Percentiles rank a stretch among this genome's conserved stretches.
Evolutionary conservation across 2,329 filamentous ascomycete species (phyloP).

Genomic region (Fusarium sp.): DNA sequence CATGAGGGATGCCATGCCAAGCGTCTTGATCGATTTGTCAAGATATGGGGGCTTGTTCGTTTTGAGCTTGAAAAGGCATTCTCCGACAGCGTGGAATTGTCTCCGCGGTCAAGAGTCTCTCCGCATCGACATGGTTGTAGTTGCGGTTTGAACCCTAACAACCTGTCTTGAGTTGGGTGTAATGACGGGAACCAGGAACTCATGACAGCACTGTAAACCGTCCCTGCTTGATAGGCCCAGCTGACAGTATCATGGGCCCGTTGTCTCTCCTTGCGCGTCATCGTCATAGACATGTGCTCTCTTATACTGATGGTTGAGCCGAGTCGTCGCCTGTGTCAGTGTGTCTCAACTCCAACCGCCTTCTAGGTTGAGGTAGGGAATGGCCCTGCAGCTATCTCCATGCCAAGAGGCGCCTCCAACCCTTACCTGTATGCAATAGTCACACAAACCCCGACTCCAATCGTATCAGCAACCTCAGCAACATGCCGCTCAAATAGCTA

Average conservation of each 20-base stretch:
- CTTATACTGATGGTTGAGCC: not conserved
- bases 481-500: slow-evolving; percentile 28
- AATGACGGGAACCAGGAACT: not conserved
- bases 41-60: slow-evolving; percentile 22
- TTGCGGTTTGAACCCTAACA: slow-evolving; percentile 17
- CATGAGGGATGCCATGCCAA: slow-evolving; percentile 7
- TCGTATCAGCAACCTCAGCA: slow-evolving; percentile 22
- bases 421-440: slow-evolving; percentile 30
- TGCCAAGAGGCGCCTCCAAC: slow-evolving; percentile 19
- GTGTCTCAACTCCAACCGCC: slow-evolving; percentile 4
- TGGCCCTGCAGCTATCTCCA: slow-evolving; percentile 18
- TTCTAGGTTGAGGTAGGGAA: slow-evolving; percentile 10
- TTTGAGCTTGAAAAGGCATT: slow-evolving; percentile 14
- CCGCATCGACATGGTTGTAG: not conserved
- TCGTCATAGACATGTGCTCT: slow-evolving; percentile 33
- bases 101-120: not conserved
- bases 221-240: slow-evolving; percentile 9
- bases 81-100: slow-evolving; percentile 8
- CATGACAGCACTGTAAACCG: slow-evolving; percentile 7
- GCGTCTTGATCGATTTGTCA: slow-evolving; percentile 26
- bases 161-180: slow-evolving; percentile 15
- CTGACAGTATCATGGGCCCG: slow-evolving; percentile 27
- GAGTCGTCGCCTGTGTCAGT: not conserved
- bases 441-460: slow-evolving; percentile 34
- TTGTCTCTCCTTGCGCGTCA: slow-evolving; percentile 31